Base-by-base conservation (phyloP, 148 eudicot species). In the Rhododendron ovatum region DNA sequence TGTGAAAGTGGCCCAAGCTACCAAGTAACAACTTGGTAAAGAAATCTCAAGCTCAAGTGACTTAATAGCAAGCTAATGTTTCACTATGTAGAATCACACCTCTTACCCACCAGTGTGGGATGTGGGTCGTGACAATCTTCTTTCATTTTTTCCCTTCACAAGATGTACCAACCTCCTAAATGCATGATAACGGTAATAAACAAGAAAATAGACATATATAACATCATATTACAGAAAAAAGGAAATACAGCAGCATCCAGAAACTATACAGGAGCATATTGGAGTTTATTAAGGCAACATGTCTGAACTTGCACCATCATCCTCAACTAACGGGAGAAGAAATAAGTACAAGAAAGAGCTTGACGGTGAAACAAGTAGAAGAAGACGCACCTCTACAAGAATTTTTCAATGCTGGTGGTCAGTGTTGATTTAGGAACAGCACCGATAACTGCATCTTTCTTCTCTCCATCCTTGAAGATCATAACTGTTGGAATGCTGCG, bases 401-500 rank as follows among this genome's bases (percentile, higher is more conserved):
- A 92, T 85, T 95, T 96, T 83, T 96, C 98, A 48, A 96, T 95
- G 94, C 92, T 87, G 80, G 89, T 91, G 82, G 92, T 86, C 76
- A 96, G 89, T 18, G 98, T 94, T 13, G 94, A 50, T 83, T 94
- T 94, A 3, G 99, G 98, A 87, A 96, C 98, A 28, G 99, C 99
- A n/a, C 99, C 99, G 61, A 95, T 94, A 69, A 96, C 89, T 9
- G 98, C 90, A 28, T 96, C 98, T 89, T 94, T 96, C 93, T 93
- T 95, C 92, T 96, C 98, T 28, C 99, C 99, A 18, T 81, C 86
- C 90, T 96, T 96, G 93, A 95, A 96, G 86, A 96, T 91, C 39
- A 96, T 88, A 83, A 93, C 95, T 4, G 98, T 96, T 4, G 99
- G 99, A 83, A 96, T 94, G 94, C 98, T 96, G 51, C 99, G 93